Base-by-base conservation (phyloP, 2,329 filamentous ascomycete genomes). In the Karstenula rhodostoma region DNA sequence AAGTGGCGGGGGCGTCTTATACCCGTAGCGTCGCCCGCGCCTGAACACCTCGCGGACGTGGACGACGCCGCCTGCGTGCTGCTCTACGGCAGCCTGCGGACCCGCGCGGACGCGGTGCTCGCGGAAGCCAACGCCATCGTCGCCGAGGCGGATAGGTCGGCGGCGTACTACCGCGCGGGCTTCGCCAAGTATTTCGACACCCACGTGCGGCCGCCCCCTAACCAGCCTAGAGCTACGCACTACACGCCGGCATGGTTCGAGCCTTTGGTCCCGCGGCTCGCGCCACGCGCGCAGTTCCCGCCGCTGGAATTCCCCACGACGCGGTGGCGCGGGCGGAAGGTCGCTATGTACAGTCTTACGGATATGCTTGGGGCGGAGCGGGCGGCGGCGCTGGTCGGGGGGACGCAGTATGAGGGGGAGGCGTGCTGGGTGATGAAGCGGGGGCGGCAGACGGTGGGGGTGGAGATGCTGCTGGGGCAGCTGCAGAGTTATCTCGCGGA, bases 321-420 rank as follows among this genome's bases (percentile, higher is more conserved):
- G 3, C 25, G 32, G 12, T 79, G 73, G 71, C 56, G 70, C 46
- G 75, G 73, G 8, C 62, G 52, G 9, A 67, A 70, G 51, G 66
- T 79, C 4, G 62, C 75, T 2, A 65, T 79, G 58, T 78, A 78
- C 56, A 74, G 74, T 58, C 58, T 79, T 48, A 47, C 29, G 12
- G 77, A 78, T 57, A 42, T 79, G 55, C 59, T 79, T 9, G 75
- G 76, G 1, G 67, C 69, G 42, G 72, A 76, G 17, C 70, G 59
- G 43, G 53, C 71, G 6, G 43, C 51, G 19, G 61, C 68, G 40
- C 50, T 79, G 60, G 57, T 76, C 3, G 37, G 42, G 22, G 66
- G 62, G 0, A 71, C 71, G 49, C 59, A 61, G 42, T 73, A 71
- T 37, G 66, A 68, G 40, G 57, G 40, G 3, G 67, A 66, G 33